Conservation (phyloP, 2,329 filamentous ascomycete species). For the Venturia effusa region DNA sequence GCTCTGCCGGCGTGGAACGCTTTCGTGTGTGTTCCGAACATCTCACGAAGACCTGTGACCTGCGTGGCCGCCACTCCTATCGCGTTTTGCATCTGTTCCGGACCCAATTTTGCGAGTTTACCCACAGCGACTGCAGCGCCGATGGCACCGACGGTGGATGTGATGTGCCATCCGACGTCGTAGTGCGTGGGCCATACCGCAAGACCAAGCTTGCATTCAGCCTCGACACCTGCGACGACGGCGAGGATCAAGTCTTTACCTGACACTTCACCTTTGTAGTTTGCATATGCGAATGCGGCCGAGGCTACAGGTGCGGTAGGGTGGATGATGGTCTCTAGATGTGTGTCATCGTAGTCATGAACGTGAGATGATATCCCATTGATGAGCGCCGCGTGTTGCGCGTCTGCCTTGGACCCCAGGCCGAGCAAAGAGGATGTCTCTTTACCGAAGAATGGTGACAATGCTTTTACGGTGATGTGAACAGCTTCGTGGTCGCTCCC, state of each 20-base stretch:
- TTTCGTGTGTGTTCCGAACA: constrained; percentile 47
- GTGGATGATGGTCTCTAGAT: constrained; percentile 46
- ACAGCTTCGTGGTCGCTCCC: constrained; percentile 38
- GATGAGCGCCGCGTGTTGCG: constrained; percentile 40
- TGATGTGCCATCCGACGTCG: constrained; percentile 47
- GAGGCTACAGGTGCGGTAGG: constrained; percentile 41
- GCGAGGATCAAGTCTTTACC: constrained; percentile 41
- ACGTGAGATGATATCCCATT: constrained; percentile 47
- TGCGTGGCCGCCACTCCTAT: constrained; percentile 44
- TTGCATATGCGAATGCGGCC: constrained; percentile 38
- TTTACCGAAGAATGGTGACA: constrained; percentile 28
- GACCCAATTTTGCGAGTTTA: constrained; percentile 34
- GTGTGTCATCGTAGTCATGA: constrained; percentile 47
- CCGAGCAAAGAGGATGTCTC: constrained; percentile 20
- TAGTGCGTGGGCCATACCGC: constrained; percentile 45
- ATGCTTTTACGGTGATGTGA: constrained; percentile 25
- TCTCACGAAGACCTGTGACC: constrained; percentile 42
- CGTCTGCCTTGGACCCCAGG: constrained; percentile 27
- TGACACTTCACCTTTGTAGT: constrained; percentile 29
- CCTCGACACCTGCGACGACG: constrained; percentile 41
- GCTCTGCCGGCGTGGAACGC: constrained; percentile 44
- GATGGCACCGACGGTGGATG: constrained; percentile 40
- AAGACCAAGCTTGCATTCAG: constrained; percentile 41
- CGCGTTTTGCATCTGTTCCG: constrained; percentile 34
- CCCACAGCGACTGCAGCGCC: constrained; percentile 42